Evolutionary conservation across 108 stramenopile species (phyloP), one percentile per base, ranked within the genome.

Genomic region (Cyclotella cryptica): DNA sequence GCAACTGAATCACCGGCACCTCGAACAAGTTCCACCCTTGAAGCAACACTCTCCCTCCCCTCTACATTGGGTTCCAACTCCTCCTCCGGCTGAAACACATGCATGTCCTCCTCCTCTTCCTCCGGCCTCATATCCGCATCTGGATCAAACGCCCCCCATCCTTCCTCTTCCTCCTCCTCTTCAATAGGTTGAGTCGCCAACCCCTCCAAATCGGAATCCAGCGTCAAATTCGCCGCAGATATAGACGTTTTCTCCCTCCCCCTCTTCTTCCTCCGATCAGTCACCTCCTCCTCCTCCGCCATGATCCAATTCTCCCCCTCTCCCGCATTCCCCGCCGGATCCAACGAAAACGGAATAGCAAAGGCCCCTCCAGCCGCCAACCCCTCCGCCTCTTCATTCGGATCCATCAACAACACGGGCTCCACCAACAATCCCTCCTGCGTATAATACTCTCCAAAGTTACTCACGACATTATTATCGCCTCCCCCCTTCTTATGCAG

Each of bases 71-170:
- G 18, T n/a, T 84, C 79, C 55, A 69, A 55, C 24, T 84, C 80
- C 30, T 70, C 79, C 18, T 80, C 82, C n/a, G 78, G 78, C 57
- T 86, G 82, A 68, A 84, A 86, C 74, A 74, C 62, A 27, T 81
- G 68, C 49, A 53, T 58, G 17, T 77, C 76, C 65, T 83, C 82
- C 47, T 80, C 84, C 53, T 84, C 83, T 14, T 75, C 83, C 10
- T 84, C 86, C 11, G 88, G 86, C 35, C 86, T 87, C 63, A 86
- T 77, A 52, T 89, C 90, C 8, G 89, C 87, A 59, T 93, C 92
- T 47, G 91, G 92, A 86, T 96, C 90, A 84, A 93, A 96, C 12
- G 94, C 89, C 35, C 78, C 88, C 94, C 94, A 95, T 27, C 87
- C 74, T 55, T 95, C 89, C 54, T 91, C 90, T 69, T 89, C 84